Evolutionary conservation across 176 grass and related monocot species (phyloP).

Genomic region (Ampelocalamus luodianensis): DNA sequence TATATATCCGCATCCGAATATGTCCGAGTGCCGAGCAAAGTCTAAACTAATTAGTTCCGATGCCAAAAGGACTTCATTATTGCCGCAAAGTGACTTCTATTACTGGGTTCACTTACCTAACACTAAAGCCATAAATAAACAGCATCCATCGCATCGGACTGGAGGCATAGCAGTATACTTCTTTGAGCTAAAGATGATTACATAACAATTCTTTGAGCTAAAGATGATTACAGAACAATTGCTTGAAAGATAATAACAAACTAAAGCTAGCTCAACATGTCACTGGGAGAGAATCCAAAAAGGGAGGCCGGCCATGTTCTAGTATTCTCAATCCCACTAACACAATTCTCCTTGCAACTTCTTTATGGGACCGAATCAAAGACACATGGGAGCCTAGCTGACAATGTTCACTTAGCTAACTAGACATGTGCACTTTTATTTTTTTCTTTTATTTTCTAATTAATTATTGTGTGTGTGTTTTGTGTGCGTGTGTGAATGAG

Average conservation of each 20-base stretch:
- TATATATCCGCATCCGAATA: too few relatives aligned
- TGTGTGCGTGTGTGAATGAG: background rate
- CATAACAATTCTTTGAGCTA: slow-evolving; percentile 23
- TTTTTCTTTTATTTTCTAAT: background rate
- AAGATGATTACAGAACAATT: slow-evolving; percentile 10
- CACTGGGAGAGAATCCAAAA: slow-evolving; percentile 79
- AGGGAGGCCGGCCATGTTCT: slow-evolving; percentile 63
- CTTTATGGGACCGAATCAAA: slow-evolving; percentile 75
- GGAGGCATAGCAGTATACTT: background rate
- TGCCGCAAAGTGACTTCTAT: background rate
- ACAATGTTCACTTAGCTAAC: slow-evolving; percentile 42
- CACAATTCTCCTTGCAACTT: slow-evolving; percentile 72
- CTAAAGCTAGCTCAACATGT: slow-evolving; percentile 41
- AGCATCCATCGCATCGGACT: background rate
- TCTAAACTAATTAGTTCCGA: background rate
- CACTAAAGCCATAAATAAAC: background rate
- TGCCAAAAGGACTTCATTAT: background rate
- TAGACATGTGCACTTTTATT: slow-evolving; percentile 25
- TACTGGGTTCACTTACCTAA: background rate
- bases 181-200: slow-evolving; percentile 21
- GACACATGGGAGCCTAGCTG: slow-evolving; percentile 57
- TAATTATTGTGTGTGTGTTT: too few relatives aligned
- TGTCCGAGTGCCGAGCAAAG: too few relatives aligned
- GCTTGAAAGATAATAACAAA: slow-evolving; percentile 38
- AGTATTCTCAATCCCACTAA: slow-evolving; percentile 79